These are phyloP conservation scores for Suhomyces choctaworum DNA, from an alignment of 1,139 yeast genomes.

Conservation along the genomic window DNA sequence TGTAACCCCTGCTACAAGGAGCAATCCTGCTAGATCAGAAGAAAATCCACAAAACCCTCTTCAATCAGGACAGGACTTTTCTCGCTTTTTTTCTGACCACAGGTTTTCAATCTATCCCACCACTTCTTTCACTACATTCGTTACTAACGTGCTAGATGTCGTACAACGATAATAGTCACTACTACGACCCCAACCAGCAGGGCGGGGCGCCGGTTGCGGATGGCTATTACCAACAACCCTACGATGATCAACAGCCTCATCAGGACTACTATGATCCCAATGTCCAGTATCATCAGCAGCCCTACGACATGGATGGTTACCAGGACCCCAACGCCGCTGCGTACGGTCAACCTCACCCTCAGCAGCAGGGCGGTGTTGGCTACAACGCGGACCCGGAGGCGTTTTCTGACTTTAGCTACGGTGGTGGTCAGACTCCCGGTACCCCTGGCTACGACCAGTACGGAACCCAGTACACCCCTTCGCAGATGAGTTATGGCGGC, in stretches of 20 bases:
- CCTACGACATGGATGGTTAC: slow-evolving; percentile 50
- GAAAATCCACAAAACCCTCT: slow-evolving; percentile 5
- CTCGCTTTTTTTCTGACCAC: slow-evolving; percentile 9
- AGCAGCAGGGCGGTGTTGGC: slow-evolving; percentile 33
- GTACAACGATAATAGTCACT: slow-evolving; percentile 52
- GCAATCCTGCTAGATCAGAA: slow-evolving; percentile 11
- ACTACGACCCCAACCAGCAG: slow-evolving; percentile 49
- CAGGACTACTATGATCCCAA: slow-evolving; percentile 49
- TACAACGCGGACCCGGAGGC: slow-evolving; percentile 69
- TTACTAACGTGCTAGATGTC: slow-evolving; percentile 36
- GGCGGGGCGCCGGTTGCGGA: slow-evolving; percentile 35
- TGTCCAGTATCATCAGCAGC: slow-evolving; percentile 55
- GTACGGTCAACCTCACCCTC: slow-evolving; percentile 30
- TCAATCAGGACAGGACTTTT: slow-evolving; percentile 12
- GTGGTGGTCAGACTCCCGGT: slow-evolving; percentile 64
- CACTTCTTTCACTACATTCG: slow-evolving; percentile 12
- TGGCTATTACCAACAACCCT: slow-evolving; percentile 51
- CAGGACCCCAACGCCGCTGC: slow-evolving; percentile 31
- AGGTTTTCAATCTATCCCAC: slow-evolving; percentile 7
- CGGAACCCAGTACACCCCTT: slow-evolving; percentile 78
- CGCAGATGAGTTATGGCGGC: slow-evolving; percentile 81
- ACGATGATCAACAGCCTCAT: slow-evolving; percentile 28
- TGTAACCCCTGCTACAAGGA: slow-evolving; percentile 12
- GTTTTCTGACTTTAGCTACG: slow-evolving; percentile 71
- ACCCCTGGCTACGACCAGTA: slow-evolving; percentile 70